phyloP scores from a whole-genome alignment of 495 filamentous ascomycete species.

The Tuber borchii region DNA sequence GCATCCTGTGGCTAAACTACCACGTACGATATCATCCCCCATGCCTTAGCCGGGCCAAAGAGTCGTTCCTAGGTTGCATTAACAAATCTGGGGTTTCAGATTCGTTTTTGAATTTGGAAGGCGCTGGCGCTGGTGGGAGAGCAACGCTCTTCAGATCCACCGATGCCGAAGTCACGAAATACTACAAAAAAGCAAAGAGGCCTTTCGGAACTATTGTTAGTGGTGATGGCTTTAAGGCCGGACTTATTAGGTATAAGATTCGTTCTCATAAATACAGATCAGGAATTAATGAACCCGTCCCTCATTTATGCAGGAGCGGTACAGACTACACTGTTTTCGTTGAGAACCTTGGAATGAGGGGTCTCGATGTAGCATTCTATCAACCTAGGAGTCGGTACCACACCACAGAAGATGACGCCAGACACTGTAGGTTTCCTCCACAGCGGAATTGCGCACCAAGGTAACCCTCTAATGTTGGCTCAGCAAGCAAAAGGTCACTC shows the following conservation, averaged over 20 bases:
- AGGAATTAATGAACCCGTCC: slow-evolving; percentile 6
- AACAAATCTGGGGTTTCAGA: slow-evolving; percentile 51
- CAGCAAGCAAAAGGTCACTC: slow-evolving; percentile 59
- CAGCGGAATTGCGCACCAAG: not conserved
- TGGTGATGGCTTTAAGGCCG: slow-evolving; percentile 73
- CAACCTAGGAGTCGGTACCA: slow-evolving; percentile 83
- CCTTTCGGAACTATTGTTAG: slow-evolving; percentile 79
- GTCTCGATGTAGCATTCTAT: slow-evolving; percentile 86
- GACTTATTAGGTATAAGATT: slow-evolving; percentile 51
- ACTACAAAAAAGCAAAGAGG: slow-evolving; percentile 62
- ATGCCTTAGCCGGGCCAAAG: not conserved
- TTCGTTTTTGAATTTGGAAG: slow-evolving; percentile 90
- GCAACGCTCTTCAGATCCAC: slow-evolving; percentile 80
- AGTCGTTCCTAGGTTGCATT: not conserved
- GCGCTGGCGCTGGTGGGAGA: slow-evolving; percentile 85
- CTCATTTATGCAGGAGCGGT: slow-evolving; percentile 52
- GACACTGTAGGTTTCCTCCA: slow-evolving; percentile 49
- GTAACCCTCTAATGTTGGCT: slow-evolving; percentile 8
- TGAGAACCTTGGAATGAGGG: slow-evolving; percentile 71
- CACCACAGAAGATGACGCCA: slow-evolving; percentile 78
- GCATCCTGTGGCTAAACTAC: slow-evolving; percentile 59
- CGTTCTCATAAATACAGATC: not conserved
- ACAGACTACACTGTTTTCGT: slow-evolving; percentile 88
- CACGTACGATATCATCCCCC: slow-evolving; percentile 24
- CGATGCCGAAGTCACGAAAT: slow-evolving; percentile 75